Base-by-base conservation (phyloP, 2,329 filamentous ascomycete species). In the Cordyceps tenuipes region DNA sequence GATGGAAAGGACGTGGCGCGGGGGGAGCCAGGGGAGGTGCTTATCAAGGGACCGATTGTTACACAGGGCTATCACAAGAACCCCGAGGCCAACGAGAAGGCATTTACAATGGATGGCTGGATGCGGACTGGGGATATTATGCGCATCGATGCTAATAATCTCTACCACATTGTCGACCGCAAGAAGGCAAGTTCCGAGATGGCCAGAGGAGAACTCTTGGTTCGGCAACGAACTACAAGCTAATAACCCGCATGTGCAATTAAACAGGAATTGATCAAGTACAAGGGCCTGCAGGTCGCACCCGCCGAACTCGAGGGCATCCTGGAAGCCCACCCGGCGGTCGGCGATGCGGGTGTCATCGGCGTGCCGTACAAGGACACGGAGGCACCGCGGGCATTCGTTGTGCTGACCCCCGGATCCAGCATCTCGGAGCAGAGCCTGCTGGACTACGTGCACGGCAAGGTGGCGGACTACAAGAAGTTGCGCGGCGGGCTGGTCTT, bases 121-220 rank as follows among this genome's bases (percentile, higher is more conserved):
- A 91, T 93, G 77, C 87, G 87, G 67, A 92, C 90, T 0, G 90
- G 90, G 0, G 90, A 95, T 67, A 82, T 93, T 4, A 87, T 89
- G 0, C 82, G 86, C 62, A 83, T 89, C 70, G 85, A 91, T 64
- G 73, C 80, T 46, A 79, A 88, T 17, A 83, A 85, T 55, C 87
- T 91, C 66, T 90, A 84, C 74, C 49, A 59, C 15, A 90, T 95
- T 65, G 91, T 90, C 0, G 90, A 94, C 68, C 83, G 90, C 13
- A 85, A 90, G 61, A 91, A 90, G 77, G 83, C 71, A 59, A 63
- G 64, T 5, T 29, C 29, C 41, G 19, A 46, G 43, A 46, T 3
- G 43, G 29, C 29, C 29, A 29, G 29, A 29, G 29, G 7, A 29
- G 5, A 29, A 29, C 3, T 29, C 29, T 29, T 8, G 5, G 29